These are phyloP conservation scores for Pythium vanterpoolii DNA, from an alignment of 352 stramenopile genomes.

Conservation along the genomic window DNA sequence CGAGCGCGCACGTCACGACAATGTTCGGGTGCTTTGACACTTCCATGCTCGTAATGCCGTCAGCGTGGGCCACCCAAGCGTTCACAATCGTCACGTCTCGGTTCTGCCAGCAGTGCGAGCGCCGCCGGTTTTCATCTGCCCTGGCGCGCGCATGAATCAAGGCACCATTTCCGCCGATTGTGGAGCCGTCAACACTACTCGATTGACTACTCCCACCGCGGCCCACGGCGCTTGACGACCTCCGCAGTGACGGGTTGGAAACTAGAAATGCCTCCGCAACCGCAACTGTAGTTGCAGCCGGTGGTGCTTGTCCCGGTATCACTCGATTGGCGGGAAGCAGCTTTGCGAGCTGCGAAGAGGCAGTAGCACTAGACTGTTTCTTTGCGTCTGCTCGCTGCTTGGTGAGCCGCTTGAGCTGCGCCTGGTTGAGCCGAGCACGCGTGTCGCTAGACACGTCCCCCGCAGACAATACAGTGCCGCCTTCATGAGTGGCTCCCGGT, in stretches of 20 bases:
- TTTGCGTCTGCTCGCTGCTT: constrained; percentile 30
- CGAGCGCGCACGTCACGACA: constrained; percentile 53
- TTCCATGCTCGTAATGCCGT: constrained; percentile 54
- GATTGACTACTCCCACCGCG: no score
- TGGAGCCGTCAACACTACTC: not conserved
- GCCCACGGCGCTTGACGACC: not conserved
- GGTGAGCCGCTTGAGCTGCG: constrained; percentile 32
- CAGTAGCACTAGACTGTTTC: constrained; percentile 10
- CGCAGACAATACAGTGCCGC: no score
- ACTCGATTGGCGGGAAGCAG: constrained; percentile 18
- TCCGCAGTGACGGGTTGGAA: not conserved
- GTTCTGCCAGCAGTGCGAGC: constrained; percentile 19
- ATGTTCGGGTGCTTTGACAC: constrained; percentile 59
- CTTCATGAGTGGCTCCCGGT: not conserved
- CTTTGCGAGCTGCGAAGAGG: constrained; percentile 14
- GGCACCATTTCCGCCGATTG: not conserved
- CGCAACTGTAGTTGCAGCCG: constrained; percentile 35
- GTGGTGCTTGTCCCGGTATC: constrained; percentile 10
- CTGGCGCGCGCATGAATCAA: constrained; percentile 9
- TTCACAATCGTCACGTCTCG: constrained; percentile 36
- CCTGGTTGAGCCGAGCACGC: constrained; percentile 25
- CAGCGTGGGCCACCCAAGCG: constrained; percentile 47
- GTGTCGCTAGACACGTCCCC: not conserved
- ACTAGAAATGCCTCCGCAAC: constrained; percentile 43
- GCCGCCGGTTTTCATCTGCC: not conserved